Base-by-base conservation (phyloP, 805 yeast genomes). In the Wickerhamomyces tratensis region DNA sequence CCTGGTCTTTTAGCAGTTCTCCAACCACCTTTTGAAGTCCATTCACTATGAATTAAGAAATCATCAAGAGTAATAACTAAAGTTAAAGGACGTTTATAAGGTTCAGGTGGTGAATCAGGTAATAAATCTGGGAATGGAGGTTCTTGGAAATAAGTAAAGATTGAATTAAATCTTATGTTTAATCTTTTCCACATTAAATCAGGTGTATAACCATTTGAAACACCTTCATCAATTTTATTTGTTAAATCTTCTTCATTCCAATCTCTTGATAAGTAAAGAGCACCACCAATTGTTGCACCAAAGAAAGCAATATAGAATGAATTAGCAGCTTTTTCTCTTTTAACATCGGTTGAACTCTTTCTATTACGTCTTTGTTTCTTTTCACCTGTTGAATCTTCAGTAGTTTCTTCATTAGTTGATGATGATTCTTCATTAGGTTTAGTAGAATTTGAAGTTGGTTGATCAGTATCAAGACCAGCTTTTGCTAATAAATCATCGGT, bases 1-100 rank as follows among this genome's bases (percentile, higher is more conserved):
- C 98, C 99, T 33, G 98, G 98, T 69, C 99, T 86, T 72, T 93
- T 93, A 30, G 96, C 98, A 13, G 97, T 91, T 68, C 93, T 82
- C 99, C 99, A 93, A 42, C 98, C 98, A 59, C 78, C 73, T 63
- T 86, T 79, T 51, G 86, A 77, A 44, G 86, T 76, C 98, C 98
- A 93, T 48, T 83, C 86, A 35, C 95, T 80, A 62, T 93, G 96
- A 44, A 91, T 77, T 58, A 93, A 73, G 46, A 93, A 68, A 57
- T 93, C 98, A 54, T 93, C 98, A 56, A 93, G 73, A 30, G 86
- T 81, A 53, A 93, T 63, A 7, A 93, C 97, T 50, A 93, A 70
- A 4, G 99, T 93, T 59, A 85, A 65, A 33, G 98, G 96, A 57
- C 95, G 82, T 60, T 88, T 83, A 64, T 88, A 88, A 42, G 91